phyloP scores from a whole-genome alignment of 192 early-diverging fungal genomes.

The Paraglomus brasilianum region DNA sequence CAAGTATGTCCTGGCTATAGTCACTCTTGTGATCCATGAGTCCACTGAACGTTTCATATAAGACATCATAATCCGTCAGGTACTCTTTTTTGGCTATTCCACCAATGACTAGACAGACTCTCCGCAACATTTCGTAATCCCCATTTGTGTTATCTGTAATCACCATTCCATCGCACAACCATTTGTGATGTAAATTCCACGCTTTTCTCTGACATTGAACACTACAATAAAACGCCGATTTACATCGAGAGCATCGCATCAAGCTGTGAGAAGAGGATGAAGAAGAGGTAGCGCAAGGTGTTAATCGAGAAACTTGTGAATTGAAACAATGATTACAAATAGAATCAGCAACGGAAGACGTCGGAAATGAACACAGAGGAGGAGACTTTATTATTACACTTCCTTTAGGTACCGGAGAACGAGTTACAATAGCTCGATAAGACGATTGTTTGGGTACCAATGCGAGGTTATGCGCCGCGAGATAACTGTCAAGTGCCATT shows the following conservation, averaged over 20 bases:
- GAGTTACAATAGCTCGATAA: background rate
- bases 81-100: background rate
- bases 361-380: constrained; percentile 13
- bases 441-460: too few relatives aligned
- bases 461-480: too few relatives aligned
- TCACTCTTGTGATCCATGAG: constrained; percentile 3
- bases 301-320: background rate
- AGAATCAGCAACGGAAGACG: background rate
- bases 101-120: constrained; percentile 4
- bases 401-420: background rate
- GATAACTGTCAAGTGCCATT: too few relatives aligned
- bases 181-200: constrained; percentile 23
- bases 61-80: background rate
- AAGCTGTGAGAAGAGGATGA: too few relatives aligned
- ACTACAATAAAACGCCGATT: constrained; percentile 6
- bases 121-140: constrained; percentile 25
- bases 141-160: background rate
- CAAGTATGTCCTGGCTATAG: background rate
- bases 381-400: background rate
- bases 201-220: constrained; percentile 10
- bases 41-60: constrained; percentile 5
- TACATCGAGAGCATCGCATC: constrained; percentile 11
- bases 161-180: constrained; percentile 9
- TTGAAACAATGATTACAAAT: constrained; percentile 26
- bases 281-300: too few relatives aligned